These are phyloP conservation scores for Dipteronia dyeriana DNA, from an alignment of 345 rosid genomes.

Conservation along the genomic window DNA sequence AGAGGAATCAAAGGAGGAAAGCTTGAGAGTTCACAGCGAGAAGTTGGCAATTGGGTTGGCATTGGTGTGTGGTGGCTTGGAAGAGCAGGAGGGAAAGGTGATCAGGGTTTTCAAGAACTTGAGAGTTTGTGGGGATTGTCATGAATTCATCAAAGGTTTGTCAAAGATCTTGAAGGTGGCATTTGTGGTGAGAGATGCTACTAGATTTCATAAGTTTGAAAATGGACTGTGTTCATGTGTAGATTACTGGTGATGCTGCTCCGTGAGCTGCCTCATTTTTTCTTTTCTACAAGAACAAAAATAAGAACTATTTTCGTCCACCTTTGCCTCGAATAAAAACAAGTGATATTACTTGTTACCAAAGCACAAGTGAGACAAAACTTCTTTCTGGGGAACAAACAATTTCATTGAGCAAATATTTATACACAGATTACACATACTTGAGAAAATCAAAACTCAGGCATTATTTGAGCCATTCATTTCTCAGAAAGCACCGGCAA, in stretches of 20 bases:
- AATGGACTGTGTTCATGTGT: slow-evolving; percentile 68
- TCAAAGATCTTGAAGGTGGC: slow-evolving; percentile 50
- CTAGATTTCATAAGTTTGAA: slow-evolving; percentile 74
- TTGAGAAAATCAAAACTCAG: neutral
- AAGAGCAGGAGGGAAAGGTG: slow-evolving; percentile 36
- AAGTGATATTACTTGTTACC: too few species aligned
- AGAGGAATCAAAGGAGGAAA: slow-evolving; percentile 75
- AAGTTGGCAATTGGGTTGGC: slow-evolving; percentile 86
- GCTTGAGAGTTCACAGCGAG: slow-evolving; percentile 81
- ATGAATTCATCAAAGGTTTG: slow-evolving; percentile 73
- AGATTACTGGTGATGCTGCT: slow-evolving; percentile 56
- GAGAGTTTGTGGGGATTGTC: slow-evolving; percentile 85
- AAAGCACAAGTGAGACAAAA: neutral
- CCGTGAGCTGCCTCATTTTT: neutral
- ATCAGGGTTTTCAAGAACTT: slow-evolving; percentile 78
- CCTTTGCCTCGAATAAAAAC: too few species aligned
- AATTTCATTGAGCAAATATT: slow-evolving; percentile 10
- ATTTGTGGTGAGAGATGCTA: slow-evolving; percentile 79
- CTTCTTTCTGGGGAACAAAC: neutral
- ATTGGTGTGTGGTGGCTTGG: slow-evolving; percentile 44
- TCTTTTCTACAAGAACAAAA: too few species aligned
- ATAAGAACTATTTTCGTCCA: too few species aligned
- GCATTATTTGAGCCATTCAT: neutral
- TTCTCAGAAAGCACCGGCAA: neutral
- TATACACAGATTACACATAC: slow-evolving; percentile 7